Evolutionary conservation across 345 rosid genomes (phyloP).

Genomic region (Ceriops decandra): DNA sequence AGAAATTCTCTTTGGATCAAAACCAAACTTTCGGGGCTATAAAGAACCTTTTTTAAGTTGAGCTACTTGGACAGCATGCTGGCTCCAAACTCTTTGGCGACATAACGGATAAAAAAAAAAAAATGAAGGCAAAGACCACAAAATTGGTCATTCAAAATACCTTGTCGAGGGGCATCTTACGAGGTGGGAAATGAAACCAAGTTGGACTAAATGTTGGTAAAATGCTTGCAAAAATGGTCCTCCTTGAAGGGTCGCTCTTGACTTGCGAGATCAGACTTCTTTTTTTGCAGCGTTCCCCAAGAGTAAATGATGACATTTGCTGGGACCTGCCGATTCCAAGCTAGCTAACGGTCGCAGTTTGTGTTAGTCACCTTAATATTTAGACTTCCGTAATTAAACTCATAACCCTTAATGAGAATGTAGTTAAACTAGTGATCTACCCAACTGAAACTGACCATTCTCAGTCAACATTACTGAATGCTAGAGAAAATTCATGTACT

Average conservation of each 20-base stretch:
- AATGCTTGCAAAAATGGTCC: slow-evolving; percentile 11
- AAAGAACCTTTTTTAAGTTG: no score
- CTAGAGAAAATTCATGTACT: slow-evolving; percentile 19
- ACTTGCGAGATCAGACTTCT: slow-evolving; percentile 14
- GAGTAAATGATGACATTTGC: background rate
- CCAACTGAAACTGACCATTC: background rate
- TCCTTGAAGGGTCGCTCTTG: slow-evolving; percentile 19
- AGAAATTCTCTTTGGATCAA: no score
- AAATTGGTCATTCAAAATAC: slow-evolving; percentile 9
- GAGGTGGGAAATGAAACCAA: slow-evolving; percentile 13
- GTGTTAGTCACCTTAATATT: no score
- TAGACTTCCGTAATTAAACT: no score
- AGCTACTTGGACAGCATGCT: background rate
- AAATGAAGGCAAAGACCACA: background rate
- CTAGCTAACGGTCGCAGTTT: background rate
- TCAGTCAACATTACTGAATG: slow-evolving; percentile 14
- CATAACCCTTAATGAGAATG: no score
- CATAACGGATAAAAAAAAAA: background rate
- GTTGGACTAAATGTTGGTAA: slow-evolving; percentile 18
- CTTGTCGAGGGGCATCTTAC: slow-evolving; percentile 56
- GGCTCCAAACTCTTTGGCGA: slow-evolving; percentile 16
- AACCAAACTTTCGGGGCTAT: no score
- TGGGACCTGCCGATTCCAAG: background rate
- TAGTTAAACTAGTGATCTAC: no score
- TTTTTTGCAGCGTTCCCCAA: slow-evolving; percentile 35